Conservation (phyloP, 768 basidiomycete genomes). For the Russula foetens region DNA sequence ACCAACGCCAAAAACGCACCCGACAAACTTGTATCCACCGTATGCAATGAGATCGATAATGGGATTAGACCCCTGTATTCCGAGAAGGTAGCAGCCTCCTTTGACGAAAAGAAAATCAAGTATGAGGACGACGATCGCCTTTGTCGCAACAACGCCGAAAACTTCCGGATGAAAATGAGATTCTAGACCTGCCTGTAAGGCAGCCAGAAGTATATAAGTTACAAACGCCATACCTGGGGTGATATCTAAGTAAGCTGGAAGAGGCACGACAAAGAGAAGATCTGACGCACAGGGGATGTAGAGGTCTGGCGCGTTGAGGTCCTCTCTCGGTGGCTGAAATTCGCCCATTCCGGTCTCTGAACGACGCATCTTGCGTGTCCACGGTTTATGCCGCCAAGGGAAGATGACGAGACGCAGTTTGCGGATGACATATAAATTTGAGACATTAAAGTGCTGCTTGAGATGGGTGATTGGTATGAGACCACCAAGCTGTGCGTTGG, state of each 20-base stretch:
- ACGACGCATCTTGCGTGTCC: conserved; percentile 62
- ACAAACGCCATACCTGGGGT: conserved; percentile 85
- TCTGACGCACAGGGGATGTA: conserved; percentile 83
- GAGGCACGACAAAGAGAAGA: background rate
- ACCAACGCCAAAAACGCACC: conserved; percentile 42
- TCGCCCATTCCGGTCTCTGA: conserved; percentile 61
- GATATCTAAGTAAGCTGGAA: background rate
- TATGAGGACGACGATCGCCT: conserved; percentile 75
- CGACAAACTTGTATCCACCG: conserved; percentile 96
- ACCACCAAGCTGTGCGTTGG: conserved; percentile 55
- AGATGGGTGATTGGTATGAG: conserved; percentile 68
- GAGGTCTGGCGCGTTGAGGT: conserved; percentile 92
- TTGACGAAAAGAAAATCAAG: conserved; percentile 88
- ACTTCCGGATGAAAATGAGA: conserved; percentile 83
- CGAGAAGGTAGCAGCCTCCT: conserved; percentile 88
- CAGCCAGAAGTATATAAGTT: conserved; percentile 88
- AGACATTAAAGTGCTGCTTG: conserved; percentile 93
- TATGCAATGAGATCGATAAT: conserved; percentile 84
- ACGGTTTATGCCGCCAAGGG: conserved; percentile 89
- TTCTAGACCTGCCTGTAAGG: conserved; percentile 75
- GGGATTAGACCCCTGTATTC: conserved; percentile 65
- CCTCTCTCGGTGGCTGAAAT: conserved; percentile 85
- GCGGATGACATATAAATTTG: conserved; percentile 88
- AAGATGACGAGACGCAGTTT: conserved; percentile 88
- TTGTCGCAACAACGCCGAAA: conserved; percentile 78